phyloP scores from a whole-genome alignment of 2,329 filamentous ascomycete genomes.

The Ilyonectria sp. region DNA sequence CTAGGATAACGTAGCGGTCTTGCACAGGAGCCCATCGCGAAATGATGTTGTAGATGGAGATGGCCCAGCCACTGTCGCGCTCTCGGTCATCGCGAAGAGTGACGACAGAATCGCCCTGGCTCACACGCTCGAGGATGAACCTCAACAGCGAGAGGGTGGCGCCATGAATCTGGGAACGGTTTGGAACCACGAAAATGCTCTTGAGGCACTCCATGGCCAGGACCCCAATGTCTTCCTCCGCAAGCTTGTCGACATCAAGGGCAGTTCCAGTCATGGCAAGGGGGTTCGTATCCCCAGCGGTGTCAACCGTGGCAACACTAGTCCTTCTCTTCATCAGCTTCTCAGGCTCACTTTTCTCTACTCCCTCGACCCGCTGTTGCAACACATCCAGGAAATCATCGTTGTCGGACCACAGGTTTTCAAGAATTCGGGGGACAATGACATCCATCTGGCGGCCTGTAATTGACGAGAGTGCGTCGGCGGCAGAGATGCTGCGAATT shows the following conservation, averaged over 20 bases:
- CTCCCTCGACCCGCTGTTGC: conserved; percentile 75
- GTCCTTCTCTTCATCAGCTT: conserved; percentile 76
- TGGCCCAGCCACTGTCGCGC: conserved; percentile 80
- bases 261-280: conserved; percentile 85
- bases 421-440: conserved; percentile 87
- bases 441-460: conserved; percentile 82
- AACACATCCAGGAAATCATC: conserved; percentile 79
- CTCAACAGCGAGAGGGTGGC: conserved; percentile 82
- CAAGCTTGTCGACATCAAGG: conserved; percentile 89
- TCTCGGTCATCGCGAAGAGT: conserved; percentile 59
- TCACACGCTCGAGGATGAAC: conserved; percentile 77
- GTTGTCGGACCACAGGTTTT: conserved; percentile 86
- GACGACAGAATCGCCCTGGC: conserved; percentile 68
- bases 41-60: conserved; percentile 84
- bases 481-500: conserved; percentile 84
- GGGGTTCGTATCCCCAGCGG: conserved; percentile 74
- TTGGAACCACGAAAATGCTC: conserved; percentile 87
- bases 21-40: conserved; percentile 94
- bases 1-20: conserved; percentile 91
- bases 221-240: conserved; percentile 89
- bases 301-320: conserved; percentile 82
- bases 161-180: conserved; percentile 83
- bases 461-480: conserved; percentile 83
- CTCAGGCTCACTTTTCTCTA: conserved; percentile 79
- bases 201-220: conserved; percentile 89